Percentiles rank a stretch among this genome's conserved stretches.
phyloP scores from a whole-genome alignment of 2,329 filamentous ascomycete genomes.

The Diaporthe helianthi region DNA sequence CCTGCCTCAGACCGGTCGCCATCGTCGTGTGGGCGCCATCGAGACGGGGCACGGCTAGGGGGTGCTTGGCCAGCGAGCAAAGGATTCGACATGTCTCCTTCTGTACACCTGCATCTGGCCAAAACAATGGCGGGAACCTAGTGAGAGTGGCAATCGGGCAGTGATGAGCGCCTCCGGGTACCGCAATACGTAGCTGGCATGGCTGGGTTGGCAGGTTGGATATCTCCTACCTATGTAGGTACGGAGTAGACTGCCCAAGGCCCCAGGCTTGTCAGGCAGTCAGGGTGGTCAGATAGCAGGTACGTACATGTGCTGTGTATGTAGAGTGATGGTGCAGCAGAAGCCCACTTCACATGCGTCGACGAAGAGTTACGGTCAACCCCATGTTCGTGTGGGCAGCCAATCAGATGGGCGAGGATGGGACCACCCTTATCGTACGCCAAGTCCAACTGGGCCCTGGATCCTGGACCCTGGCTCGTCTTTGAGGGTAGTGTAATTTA shows the following conservation, averaged over 20 bases:
- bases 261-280: too few species aligned
- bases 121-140: constrained; percentile 22
- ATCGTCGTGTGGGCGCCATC: not conserved
- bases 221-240: too few species aligned
- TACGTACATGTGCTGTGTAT: not conserved
- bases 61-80: not conserved
- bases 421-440: constrained; percentile 21
- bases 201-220: too few species aligned
- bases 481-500: constrained; percentile 19
- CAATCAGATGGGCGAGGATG: constrained; percentile 6
- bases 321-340: constrained; percentile 10
- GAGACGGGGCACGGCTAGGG: too few species aligned
- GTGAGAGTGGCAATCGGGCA: constrained; percentile 22
- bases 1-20: not conserved
- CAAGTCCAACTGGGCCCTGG: constrained; percentile 13
- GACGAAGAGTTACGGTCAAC: constrained; percentile 26
- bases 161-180: constrained; percentile 11
- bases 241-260: too few species aligned
- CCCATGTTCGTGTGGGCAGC: not conserved
- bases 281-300: not conserved
- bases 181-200: not conserved
- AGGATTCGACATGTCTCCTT: not conserved
- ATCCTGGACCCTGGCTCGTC: constrained; percentile 22
- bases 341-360: constrained; percentile 26
- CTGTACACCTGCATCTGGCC: constrained; percentile 23